Evolutionary conservation across 306 rosid genomes (phyloP).

Genomic region (Gastrolobium bilobum): DNA sequence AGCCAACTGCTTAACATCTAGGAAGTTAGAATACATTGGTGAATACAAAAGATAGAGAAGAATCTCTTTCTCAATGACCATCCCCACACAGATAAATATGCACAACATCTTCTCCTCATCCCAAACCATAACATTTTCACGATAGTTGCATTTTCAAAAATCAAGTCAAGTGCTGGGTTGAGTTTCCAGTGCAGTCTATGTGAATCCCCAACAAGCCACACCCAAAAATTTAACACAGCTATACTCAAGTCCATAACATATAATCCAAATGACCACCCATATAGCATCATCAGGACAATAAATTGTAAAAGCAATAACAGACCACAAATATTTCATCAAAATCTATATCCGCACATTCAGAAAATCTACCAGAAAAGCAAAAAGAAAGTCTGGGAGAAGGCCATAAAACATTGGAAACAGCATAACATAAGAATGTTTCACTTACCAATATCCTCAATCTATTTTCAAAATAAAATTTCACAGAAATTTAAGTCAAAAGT

Average conservation of each 20-base stretch:
- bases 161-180: conserved; percentile 13
- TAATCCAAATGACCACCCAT: conserved; percentile 27
- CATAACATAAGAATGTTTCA: conserved; percentile 35
- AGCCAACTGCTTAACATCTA: neutral
- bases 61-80: neutral
- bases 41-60: neutral
- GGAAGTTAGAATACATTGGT: neutral
- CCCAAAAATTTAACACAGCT: neutral
- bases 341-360: neutral
- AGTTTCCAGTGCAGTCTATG: neutral
- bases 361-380: conserved; percentile 24
- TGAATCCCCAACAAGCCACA: conserved; percentile 1
- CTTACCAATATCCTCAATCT: conserved; percentile 26
- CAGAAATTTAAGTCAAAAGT: neutral
- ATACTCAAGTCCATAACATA: neutral
- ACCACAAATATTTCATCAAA: conserved; percentile 26
- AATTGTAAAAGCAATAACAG: conserved; percentile 35
- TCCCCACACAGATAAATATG: conserved; percentile 2
- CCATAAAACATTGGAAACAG: conserved; percentile 38
- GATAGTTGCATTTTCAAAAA: conserved; percentile 10
- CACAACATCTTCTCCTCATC: neutral
- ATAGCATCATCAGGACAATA: conserved; percentile 19
- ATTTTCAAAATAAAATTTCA: conserved; percentile 20
- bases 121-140: neutral
- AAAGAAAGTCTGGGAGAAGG: neutral